Evolutionary conservation across 2,329 filamentous ascomycete species (phyloP).

Genomic region (Zarea fungicola): DNA sequence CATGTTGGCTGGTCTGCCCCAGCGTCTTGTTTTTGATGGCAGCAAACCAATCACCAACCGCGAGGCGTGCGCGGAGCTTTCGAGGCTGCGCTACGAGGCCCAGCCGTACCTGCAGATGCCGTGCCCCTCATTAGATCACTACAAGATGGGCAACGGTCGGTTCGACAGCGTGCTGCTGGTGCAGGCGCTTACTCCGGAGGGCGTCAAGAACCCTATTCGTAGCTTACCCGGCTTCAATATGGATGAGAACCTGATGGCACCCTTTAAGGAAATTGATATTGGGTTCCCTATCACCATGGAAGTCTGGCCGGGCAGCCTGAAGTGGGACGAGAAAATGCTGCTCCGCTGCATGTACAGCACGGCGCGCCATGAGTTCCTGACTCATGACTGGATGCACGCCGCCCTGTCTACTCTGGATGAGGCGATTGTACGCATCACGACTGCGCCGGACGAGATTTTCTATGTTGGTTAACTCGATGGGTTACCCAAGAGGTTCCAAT

Average conservation of each 20-base stretch:
- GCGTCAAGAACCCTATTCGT: neutral
- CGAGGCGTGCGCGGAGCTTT: slow-evolving; percentile 4
- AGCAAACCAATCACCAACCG: slow-evolving; percentile 4
- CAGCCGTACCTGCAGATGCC: slow-evolving; percentile 8
- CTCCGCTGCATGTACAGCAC: slow-evolving; percentile 3
- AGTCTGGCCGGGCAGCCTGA: neutral
- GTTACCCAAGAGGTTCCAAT: no score
- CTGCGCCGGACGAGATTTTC: no score
- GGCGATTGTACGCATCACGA: no score
- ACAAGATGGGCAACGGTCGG: slow-evolving; percentile 1
- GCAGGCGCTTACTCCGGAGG: slow-evolving; percentile 3
- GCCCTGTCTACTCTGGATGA: slow-evolving; percentile 6
- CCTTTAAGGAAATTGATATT: slow-evolving; percentile 8
- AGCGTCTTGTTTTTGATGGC: neutral
- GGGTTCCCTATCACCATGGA: slow-evolving; percentile 3
- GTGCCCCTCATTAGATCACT: slow-evolving; percentile 8
- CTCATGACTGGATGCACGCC: slow-evolving; percentile 8
- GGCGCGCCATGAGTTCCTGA: slow-evolving; percentile 9
- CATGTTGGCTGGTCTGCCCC: slow-evolving; percentile 7
- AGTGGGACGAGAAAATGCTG: neutral
- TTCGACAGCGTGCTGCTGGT: slow-evolving; percentile 6
- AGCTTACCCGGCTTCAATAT: slow-evolving; percentile 2
- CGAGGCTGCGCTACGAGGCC: slow-evolving; percentile 1
- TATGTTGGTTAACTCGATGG: no score
- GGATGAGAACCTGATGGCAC: neutral